A percentile compares a stretch with the other conserved stretches of the same genome.
Evolutionary conservation across 2,329 filamentous ascomycete species (phyloP).

Genomic region (Talaromyces piceae): DNA sequence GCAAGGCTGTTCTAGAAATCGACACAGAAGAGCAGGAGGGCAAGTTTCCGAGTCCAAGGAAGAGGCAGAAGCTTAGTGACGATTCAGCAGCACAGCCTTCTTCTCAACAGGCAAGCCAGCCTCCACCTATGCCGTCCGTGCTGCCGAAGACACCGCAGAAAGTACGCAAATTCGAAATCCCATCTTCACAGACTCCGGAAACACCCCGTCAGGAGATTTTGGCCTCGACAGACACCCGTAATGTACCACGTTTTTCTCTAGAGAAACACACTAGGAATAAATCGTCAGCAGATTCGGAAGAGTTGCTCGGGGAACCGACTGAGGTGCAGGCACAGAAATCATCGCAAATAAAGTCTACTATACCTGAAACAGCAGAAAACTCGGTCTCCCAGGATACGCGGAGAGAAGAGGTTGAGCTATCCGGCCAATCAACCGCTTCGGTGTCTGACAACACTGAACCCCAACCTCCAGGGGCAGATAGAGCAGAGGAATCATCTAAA

Average conservation of each 20-base stretch:
- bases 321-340: background rate
- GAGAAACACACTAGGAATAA: constrained; percentile 11
- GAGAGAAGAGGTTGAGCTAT: background rate
- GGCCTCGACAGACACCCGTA: constrained; percentile 27
- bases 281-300: background rate
- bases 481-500: background rate
- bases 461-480: background rate
- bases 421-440: background rate
- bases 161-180: constrained; percentile 26
- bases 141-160: constrained; percentile 29
- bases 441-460: background rate
- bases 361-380: constrained; percentile 1
- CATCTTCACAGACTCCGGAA: constrained; percentile 38
- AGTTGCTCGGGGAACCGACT: background rate
- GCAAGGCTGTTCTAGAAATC: background rate
- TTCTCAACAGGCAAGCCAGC: background rate
- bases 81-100: background rate
- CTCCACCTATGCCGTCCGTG: background rate
- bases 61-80: constrained; percentile 18
- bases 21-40: background rate
- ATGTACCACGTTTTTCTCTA: constrained; percentile 21
- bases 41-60: constrained; percentile 11
- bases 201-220: constrained; percentile 32
- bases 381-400: background rate
- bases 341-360: background rate